These are phyloP conservation scores for Verticillium klebahnii DNA, from an alignment of 2,329 filamentous ascomycete species.

Conservation along the genomic window DNA sequence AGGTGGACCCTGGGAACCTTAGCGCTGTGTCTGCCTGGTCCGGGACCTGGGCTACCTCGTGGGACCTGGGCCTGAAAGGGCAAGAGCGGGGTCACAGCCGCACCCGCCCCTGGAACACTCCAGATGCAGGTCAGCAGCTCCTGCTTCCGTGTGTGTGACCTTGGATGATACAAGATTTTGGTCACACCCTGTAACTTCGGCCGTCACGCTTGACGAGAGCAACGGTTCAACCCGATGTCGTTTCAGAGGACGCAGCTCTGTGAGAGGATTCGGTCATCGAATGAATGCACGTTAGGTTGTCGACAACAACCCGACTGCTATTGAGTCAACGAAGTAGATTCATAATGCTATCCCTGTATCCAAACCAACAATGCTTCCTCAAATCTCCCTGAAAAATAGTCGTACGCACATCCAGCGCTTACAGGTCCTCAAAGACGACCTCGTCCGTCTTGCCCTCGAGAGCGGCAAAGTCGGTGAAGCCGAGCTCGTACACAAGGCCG, in stretches of 20 bases:
- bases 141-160: not conserved
- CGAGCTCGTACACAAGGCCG: constrained; percentile 79
- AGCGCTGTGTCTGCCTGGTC: not conserved
- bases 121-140: not conserved
- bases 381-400: not conserved
- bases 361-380: not conserved
- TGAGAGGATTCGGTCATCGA: too few species aligned
- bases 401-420: constrained; percentile 3
- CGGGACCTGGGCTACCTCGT: not conserved
- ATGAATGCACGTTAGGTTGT: not conserved
- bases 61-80: not conserved
- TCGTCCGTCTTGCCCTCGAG: constrained; percentile 24
- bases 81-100: not conserved
- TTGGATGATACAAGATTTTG: not conserved
- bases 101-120: not conserved
- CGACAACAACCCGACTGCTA: too few species aligned
- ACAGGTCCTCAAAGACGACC: constrained; percentile 29
- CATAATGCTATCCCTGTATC: not conserved
- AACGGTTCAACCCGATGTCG: too few species aligned
- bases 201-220: too few species aligned
- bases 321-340: too few species aligned
- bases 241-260: not conserved
- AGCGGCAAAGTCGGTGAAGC: constrained; percentile 64
- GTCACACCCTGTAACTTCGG: not conserved
- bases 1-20: not conserved